Evolutionary conservation across 2,329 filamentous ascomycete species (phyloP).

Genomic region (Exophiala viscosa): DNA sequence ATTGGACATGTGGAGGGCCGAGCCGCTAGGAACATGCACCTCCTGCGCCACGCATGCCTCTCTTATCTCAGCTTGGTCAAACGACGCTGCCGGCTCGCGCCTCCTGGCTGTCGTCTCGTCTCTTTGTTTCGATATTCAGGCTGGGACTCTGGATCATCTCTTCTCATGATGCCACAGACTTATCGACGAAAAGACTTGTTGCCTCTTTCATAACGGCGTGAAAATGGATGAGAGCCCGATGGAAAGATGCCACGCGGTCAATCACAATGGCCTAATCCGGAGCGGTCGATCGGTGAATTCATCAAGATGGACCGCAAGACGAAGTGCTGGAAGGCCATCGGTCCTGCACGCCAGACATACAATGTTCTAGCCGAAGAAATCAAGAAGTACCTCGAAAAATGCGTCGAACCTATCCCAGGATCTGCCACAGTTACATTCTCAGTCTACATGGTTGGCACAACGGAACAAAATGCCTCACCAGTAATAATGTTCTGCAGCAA

Average conservation of each 20-base stretch:
- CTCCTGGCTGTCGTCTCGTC: too few species aligned
- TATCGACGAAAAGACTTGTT: neutral
- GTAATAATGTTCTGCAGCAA: neutral
- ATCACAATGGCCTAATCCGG: neutral
- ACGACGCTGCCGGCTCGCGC: too few species aligned
- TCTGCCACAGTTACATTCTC: neutral
- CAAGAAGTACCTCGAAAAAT: neutral
- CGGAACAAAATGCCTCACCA: neutral
- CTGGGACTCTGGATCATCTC: too few species aligned
- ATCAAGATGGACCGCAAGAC: neutral
- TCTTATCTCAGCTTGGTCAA: too few species aligned
- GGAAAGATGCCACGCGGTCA: too few species aligned
- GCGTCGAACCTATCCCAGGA: neutral
- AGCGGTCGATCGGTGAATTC: neutral
- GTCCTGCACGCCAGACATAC: neutral
- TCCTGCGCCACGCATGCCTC: too few species aligned
- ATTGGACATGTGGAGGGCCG: too few species aligned
- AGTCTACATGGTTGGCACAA: neutral
- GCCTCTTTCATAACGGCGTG: neutral
- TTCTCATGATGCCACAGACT: too few species aligned
- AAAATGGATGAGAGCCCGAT: too few species aligned
- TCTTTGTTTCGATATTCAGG: too few species aligned
- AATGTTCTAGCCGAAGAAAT: neutral
- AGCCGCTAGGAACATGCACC: too few species aligned
- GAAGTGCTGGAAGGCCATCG: slow-evolving; percentile 3